Evolutionary conservation across 1,139 yeast genomes (phyloP).

Genomic region (Taiozyma sp.): DNA sequence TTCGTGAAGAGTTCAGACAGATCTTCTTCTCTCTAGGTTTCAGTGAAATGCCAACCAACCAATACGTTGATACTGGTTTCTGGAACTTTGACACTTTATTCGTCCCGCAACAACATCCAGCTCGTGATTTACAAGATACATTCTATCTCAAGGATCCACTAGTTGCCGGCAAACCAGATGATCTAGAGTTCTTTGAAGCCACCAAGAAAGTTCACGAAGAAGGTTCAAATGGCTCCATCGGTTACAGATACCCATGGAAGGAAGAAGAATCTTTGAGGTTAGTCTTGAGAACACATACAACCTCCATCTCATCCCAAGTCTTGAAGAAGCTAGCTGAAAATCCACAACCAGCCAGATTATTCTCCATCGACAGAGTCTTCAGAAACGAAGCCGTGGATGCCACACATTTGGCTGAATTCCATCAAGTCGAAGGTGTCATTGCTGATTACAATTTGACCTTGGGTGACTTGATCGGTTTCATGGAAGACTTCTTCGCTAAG

Average conservation of each 20-base stretch:
- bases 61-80: constrained; percentile 96
- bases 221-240: constrained; percentile 92
- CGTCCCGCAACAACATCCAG: constrained; percentile 99
- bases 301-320: constrained; percentile 89
- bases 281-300: constrained; percentile 95
- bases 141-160: constrained; percentile 93
- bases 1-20: constrained; percentile 95
- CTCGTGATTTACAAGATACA: constrained; percentile 97
- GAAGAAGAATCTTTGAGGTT: constrained; percentile 83
- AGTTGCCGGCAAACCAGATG: constrained; percentile 75
- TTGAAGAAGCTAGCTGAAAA: constrained; percentile 80
- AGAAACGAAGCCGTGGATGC: constrained; percentile 99
- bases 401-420: constrained; percentile 99
- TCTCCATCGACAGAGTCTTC: constrained; percentile 97
- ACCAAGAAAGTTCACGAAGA: constrained; percentile 80
- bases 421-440: constrained; percentile 98
- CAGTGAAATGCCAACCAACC: constrained; percentile 98
- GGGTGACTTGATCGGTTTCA: constrained; percentile 96
- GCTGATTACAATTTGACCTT: constrained; percentile 94
- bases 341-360: constrained; percentile 88
- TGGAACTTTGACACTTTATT: constrained; percentile 97
- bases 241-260: constrained; percentile 98
- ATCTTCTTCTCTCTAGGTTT: constrained; percentile 97
- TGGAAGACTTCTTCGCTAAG: constrained; percentile 94
- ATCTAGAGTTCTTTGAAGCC: constrained; percentile 69